Conservation (phyloP, 2,329 filamentous ascomycete genomes). For the Hymenoscyphus repandus region DNA sequence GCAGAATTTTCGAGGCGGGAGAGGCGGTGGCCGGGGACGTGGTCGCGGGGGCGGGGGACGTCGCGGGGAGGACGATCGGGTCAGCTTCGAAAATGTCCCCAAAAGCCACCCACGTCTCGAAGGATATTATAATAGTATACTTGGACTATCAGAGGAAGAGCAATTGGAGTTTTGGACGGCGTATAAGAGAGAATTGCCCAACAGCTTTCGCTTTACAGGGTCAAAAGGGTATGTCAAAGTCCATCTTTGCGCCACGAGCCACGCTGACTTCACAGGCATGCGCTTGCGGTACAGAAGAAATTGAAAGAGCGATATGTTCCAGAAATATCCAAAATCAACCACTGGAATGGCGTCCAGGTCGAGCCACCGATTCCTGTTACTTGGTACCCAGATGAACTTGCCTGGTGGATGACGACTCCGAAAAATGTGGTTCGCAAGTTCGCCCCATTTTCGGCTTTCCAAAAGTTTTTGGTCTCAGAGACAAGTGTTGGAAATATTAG, state of each 20-base stretch:
- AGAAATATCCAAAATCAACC: constrained; percentile 77
- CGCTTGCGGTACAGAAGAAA: constrained; percentile 84
- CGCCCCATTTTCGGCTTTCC: constrained; percentile 88
- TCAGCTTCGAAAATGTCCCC: constrained; percentile 50
- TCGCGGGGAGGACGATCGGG: constrained; percentile 31
- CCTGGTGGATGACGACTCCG: constrained; percentile 97
- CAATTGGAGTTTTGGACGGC: constrained; percentile 77
- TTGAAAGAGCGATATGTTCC: constrained; percentile 87
- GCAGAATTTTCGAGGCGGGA: constrained; percentile 13
- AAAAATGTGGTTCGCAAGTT: constrained; percentile 95
- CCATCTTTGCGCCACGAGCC: background rate
- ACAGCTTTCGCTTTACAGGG: constrained; percentile 96
- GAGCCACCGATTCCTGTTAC: constrained; percentile 75
- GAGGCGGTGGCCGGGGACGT: constrained; percentile 16
- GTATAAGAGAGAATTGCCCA: constrained; percentile 79
- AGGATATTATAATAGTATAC: constrained; percentile 75
- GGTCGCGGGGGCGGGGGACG: constrained; percentile 18
- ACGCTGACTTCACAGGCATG: constrained; percentile 55
- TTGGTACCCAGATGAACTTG: constrained; percentile 93
- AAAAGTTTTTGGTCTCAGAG: constrained; percentile 96
- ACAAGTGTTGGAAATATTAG: constrained; percentile 97
- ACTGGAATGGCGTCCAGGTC: constrained; percentile 75
- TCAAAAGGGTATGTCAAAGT: constrained; percentile 67
- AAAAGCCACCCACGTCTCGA: constrained; percentile 84
- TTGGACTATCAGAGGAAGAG: constrained; percentile 73